A percentile compares a stretch with the other conserved stretches of the same genome.
Evolutionary conservation across 192 early-diverging fungal species (phyloP).

Genomic region (Coemansia asiatica): DNA sequence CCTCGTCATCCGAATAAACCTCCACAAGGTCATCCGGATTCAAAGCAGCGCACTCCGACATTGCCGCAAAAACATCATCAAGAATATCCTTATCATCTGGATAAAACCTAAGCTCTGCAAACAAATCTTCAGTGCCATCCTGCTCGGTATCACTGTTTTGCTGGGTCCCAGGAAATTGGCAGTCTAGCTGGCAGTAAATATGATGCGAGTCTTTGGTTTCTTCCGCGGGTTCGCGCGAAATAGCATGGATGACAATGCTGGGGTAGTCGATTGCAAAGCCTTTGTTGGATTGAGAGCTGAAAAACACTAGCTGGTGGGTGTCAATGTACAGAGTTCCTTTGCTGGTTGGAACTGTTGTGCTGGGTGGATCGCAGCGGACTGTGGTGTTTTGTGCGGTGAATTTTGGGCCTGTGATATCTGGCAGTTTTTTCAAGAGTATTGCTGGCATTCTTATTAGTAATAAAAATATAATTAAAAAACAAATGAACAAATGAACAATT

Average conservation of each 20-base stretch:
- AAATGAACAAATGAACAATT: neutral
- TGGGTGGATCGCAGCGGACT: slow-evolving; percentile 23
- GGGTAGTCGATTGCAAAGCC: slow-evolving; percentile 35
- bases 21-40: slow-evolving; percentile 22
- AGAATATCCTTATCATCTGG: slow-evolving; percentile 7
- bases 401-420: neutral
- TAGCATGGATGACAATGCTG: slow-evolving; percentile 36
- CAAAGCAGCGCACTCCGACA: slow-evolving; percentile 38
- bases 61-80: slow-evolving; percentile 30
- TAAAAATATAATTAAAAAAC: neutral
- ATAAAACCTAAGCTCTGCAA: slow-evolving; percentile 30
- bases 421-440: neutral
- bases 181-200: slow-evolving; percentile 46
- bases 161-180: slow-evolving; percentile 16
- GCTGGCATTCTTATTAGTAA: slow-evolving; percentile 7
- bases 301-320: slow-evolving; percentile 19
- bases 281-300: neutral
- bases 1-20: neutral
- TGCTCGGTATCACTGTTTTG: neutral
- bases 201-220: neutral
- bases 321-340: slow-evolving; percentile 23
- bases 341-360: neutral
- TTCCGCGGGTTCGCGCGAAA: slow-evolving; percentile 6
- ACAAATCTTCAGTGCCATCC: slow-evolving; percentile 19
- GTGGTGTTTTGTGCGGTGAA: slow-evolving; percentile 1